A percentile compares a stretch with the other conserved stretches of the same genome.
Evolutionary conservation across 176 grass and related monocot species (phyloP).

Genomic region (Elymus sibiricus): DNA sequence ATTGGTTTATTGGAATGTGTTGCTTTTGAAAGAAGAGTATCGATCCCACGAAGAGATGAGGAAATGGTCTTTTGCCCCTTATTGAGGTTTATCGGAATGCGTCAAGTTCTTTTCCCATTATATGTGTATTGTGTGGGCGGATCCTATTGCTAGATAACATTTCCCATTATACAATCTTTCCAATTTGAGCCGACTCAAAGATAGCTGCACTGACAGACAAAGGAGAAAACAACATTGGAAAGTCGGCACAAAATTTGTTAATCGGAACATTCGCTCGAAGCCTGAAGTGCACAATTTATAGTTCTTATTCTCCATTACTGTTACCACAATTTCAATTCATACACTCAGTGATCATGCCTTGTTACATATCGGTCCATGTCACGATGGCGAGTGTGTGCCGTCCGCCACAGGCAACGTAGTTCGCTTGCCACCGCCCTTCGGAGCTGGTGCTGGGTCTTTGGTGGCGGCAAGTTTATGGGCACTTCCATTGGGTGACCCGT

Average conservation of each 20-base stretch:
- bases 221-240: neutral
- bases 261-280: neutral
- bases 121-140: too few species aligned
- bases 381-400: slow-evolving; percentile 88
- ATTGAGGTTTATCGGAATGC: too few species aligned
- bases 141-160: too few species aligned
- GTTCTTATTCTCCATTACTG: slow-evolving; percentile 14
- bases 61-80: too few species aligned
- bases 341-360: neutral
- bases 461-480: slow-evolving; percentile 56
- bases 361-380: slow-evolving; percentile 59
- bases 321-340: neutral
- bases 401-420: slow-evolving; percentile 86
- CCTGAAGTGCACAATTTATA: neutral
- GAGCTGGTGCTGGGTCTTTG: slow-evolving; percentile 15
- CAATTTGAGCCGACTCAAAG: too few species aligned
- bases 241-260: neutral
- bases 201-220: too few species aligned
- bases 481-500: slow-evolving; percentile 86
- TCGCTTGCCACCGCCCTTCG: slow-evolving; percentile 64
- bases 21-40: too few species aligned
- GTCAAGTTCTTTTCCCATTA: too few species aligned
- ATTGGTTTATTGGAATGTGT: too few species aligned
- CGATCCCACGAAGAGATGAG: too few species aligned
- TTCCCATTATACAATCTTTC: too few species aligned